phyloP scores from a whole-genome alignment of 176 grass and related monocot species.

The Oryza glumipatula region DNA sequence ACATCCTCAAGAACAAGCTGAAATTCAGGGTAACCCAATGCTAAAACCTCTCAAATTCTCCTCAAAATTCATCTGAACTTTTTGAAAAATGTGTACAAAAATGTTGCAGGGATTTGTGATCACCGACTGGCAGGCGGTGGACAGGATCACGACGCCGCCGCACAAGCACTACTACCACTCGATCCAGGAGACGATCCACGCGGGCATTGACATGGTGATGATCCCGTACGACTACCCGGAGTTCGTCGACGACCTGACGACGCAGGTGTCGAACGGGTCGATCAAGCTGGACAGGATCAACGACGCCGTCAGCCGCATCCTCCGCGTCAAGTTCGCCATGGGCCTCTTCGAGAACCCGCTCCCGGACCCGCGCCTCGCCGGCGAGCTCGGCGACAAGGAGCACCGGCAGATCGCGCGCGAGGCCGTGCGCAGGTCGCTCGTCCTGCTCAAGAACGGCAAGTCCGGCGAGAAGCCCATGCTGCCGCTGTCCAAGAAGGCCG shows the following conservation, averaged over 20 bases:
- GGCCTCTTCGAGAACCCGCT: conserved; percentile 81
- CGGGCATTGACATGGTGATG: conserved; percentile 93
- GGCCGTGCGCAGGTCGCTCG: conserved; percentile 81
- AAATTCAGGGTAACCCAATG: conserved; percentile 55
- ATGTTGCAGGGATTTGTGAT: conserved; percentile 82
- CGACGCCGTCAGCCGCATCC: conserved; percentile 77
- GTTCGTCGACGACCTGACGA: conserved; percentile 54
- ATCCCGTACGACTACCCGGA: conserved; percentile 71
- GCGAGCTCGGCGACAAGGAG: conserved; percentile 62
- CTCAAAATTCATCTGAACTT: no score
- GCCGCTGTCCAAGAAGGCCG: conserved; percentile 67
- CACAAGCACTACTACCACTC: conserved; percentile 77
- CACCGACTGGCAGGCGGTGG: conserved; percentile 87
- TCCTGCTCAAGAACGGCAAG: conserved; percentile 86
- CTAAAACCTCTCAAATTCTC: not conserved
- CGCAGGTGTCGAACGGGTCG: conserved; percentile 44
- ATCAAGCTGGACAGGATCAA: conserved; percentile 69
- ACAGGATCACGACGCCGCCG: conserved; percentile 58
- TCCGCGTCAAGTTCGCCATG: conserved; percentile 90
- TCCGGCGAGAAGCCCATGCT: conserved; percentile 24
- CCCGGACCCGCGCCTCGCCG: conserved; percentile 56
- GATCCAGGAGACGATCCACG: conserved; percentile 63
- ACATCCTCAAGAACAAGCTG: conserved; percentile 71
- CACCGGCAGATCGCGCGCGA: conserved; percentile 65
- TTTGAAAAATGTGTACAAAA: no score